A percentile compares a stretch with the other conserved stretches of the same genome.
Evolutionary conservation across 2,329 filamentous ascomycete species (phyloP).

Genomic region (Aspergillus melleus): DNA sequence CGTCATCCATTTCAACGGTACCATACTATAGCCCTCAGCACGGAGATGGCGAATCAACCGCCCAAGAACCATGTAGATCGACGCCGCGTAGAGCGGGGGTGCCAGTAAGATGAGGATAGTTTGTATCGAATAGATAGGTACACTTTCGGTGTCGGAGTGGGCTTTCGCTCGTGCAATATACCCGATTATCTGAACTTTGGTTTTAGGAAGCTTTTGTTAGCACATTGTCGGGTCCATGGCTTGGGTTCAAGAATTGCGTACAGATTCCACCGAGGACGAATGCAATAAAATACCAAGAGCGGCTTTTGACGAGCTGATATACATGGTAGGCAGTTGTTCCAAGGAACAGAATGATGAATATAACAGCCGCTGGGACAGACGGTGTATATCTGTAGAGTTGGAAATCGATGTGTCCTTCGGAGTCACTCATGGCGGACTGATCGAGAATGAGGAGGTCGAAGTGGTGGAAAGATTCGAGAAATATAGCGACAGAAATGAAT

Average conservation of each 20-base stretch:
- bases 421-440: too few relatives aligned
- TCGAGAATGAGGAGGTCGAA: too few relatives aligned
- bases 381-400: constrained; percentile 45
- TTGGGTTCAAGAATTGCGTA: constrained; percentile 22
- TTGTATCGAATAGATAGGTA: constrained; percentile 34
- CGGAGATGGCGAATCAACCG: constrained; percentile 32
- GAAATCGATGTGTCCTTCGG: not conserved
- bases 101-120: constrained; percentile 37
- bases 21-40: constrained; percentile 32
- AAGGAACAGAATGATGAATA: constrained; percentile 50
- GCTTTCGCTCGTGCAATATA: constrained; percentile 28
- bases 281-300: constrained; percentile 49
- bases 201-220: not conserved
- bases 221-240: too few relatives aligned
- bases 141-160: constrained; percentile 24
- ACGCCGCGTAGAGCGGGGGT: constrained; percentile 43
- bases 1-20: constrained; percentile 37
- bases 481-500: too few relatives aligned
- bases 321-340: constrained; percentile 43
- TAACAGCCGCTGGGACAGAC: constrained; percentile 46
- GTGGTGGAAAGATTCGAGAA: too few relatives aligned
- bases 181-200: constrained; percentile 47
- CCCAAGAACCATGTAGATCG: constrained; percentile 42
- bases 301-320: constrained; percentile 40
- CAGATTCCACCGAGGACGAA: constrained; percentile 42